A percentile compares a stretch with the other conserved stretches of the same genome.
phyloP scores from a whole-genome alignment of 768 basidiomycete genomes.

The Crassisporium funariophilum region DNA sequence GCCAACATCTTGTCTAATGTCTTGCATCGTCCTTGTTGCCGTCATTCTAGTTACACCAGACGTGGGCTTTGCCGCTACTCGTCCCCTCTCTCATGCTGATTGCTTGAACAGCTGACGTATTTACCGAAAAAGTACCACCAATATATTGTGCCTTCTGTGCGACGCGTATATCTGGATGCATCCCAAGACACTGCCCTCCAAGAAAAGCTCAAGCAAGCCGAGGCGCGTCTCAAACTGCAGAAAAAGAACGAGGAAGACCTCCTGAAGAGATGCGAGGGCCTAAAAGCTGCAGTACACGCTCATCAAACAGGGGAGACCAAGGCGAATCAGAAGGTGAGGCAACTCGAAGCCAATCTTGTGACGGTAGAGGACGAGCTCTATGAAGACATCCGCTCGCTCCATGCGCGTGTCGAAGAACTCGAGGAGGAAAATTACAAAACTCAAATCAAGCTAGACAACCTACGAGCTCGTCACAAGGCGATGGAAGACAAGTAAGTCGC shows the following conservation, averaged over 20 bases:
- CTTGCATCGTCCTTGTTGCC: background rate
- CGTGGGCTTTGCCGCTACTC: slow-evolving; percentile 14
- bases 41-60: slow-evolving; percentile 28
- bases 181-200: slow-evolving; percentile 24
- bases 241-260: slow-evolving; percentile 44
- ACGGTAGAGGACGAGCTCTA: slow-evolving; percentile 6
- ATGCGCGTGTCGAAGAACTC: slow-evolving; percentile 1
- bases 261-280: slow-evolving; percentile 43
- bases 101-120: slow-evolving; percentile 39
- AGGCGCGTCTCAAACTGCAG: slow-evolving; percentile 39
- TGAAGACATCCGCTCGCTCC: background rate
- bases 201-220: slow-evolving; percentile 37
- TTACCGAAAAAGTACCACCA: slow-evolving; percentile 53
- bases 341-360: slow-evolving; percentile 13
- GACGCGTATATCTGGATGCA: slow-evolving; percentile 52
- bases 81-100: background rate
- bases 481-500: too few relatives aligned
- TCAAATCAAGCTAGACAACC: too few relatives aligned
- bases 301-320: slow-evolving; percentile 34
- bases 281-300: slow-evolving; percentile 34
- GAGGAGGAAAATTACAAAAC: too few relatives aligned
- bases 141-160: slow-evolving; percentile 45
- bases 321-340: slow-evolving; percentile 22
- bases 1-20: background rate
- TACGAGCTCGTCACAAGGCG: too few relatives aligned